Evolutionary conservation across 1,284 basidiomycete species (phyloP).

Genomic region (Cryptococcus depauperatus): DNA sequence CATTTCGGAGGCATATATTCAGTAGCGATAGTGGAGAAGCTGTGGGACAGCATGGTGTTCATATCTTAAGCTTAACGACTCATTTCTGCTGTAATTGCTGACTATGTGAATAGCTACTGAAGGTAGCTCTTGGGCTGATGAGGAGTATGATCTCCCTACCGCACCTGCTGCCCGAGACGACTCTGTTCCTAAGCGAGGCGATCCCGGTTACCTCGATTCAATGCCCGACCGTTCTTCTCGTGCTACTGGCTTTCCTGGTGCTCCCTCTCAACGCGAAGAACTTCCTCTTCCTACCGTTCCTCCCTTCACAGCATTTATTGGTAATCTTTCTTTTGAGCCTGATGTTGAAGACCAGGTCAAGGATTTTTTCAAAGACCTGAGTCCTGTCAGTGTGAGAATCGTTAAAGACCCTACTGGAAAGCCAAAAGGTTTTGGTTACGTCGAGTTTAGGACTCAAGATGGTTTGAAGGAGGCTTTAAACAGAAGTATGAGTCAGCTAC

Average conservation of each 20-base stretch:
- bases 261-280: constrained; percentile 66
- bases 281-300: constrained; percentile 88
- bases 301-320: constrained; percentile 92
- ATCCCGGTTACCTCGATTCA: constrained; percentile 45
- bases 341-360: constrained; percentile 68
- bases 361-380: constrained; percentile 57
- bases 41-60: too few relatives aligned
- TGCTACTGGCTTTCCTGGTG: constrained; percentile 18
- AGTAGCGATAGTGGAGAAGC: too few relatives aligned
- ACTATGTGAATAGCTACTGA: not conserved
- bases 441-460: constrained; percentile 81
- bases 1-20: too few relatives aligned
- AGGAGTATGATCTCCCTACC: not conserved
- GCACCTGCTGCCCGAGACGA: constrained; percentile 39
- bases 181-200: constrained; percentile 40
- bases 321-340: constrained; percentile 90
- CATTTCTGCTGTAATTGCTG: too few relatives aligned
- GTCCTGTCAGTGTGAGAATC: constrained; percentile 81
- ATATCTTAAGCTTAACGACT: too few relatives aligned
- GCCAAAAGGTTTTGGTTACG: constrained; percentile 95
- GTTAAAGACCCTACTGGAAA: constrained; percentile 85
- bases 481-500: constrained; percentile 56
- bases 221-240: constrained; percentile 39
- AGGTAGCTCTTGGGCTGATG: not conserved
- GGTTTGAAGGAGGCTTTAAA: constrained; percentile 72